A percentile compares a stretch with the other conserved stretches of the same genome.
Conservation (phyloP, 2,329 filamentous ascomycete genomes). For the Emmonsiellopsis sp. region DNA sequence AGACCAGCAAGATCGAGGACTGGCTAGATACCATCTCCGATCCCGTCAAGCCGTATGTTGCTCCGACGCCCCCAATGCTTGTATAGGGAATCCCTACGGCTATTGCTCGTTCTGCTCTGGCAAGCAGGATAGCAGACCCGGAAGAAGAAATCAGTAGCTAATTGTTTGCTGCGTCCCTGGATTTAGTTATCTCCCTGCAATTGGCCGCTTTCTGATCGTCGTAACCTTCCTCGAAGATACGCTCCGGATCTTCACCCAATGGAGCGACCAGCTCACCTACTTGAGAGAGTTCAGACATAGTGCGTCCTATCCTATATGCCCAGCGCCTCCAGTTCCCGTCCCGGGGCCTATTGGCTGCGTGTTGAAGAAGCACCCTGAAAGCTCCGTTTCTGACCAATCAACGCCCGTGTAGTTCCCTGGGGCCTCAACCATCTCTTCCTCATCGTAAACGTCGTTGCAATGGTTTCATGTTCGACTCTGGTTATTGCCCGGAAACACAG, state of each 20-base stretch:
- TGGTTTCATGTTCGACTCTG: conserved; percentile 69
- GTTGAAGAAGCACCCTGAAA: not conserved
- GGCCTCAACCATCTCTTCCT: conserved; percentile 91
- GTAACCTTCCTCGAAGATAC: conserved; percentile 98
- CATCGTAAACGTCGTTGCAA: conserved; percentile 77
- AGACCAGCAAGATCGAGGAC: conserved; percentile 98
- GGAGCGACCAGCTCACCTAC: conserved; percentile 88
- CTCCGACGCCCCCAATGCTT: conserved; percentile 6
- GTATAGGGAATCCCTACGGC: conserved; percentile 6
- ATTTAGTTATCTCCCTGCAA: conserved; percentile 76
- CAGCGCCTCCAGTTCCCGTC: conserved; percentile 2
- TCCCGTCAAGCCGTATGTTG: conserved; percentile 83
- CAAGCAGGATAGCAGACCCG: not conserved
- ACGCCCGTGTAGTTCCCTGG: conserved; percentile 55
- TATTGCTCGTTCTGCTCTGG: not conserved
- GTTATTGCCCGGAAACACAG: conserved; percentile 90
- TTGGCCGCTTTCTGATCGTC: conserved; percentile 94
- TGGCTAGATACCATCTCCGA: conserved; percentile 77
- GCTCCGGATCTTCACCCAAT: conserved; percentile 92
- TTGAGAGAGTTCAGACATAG: conserved; percentile 86
- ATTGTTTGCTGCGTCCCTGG: not conserved
- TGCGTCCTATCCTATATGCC: conserved; percentile 48
- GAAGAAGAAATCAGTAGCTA: not conserved
- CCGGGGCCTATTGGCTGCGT: not conserved
- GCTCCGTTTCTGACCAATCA: conserved; percentile 2